phyloP scores from a whole-genome alignment of 306 rosid species.

The Ziziphus jujuba region DNA sequence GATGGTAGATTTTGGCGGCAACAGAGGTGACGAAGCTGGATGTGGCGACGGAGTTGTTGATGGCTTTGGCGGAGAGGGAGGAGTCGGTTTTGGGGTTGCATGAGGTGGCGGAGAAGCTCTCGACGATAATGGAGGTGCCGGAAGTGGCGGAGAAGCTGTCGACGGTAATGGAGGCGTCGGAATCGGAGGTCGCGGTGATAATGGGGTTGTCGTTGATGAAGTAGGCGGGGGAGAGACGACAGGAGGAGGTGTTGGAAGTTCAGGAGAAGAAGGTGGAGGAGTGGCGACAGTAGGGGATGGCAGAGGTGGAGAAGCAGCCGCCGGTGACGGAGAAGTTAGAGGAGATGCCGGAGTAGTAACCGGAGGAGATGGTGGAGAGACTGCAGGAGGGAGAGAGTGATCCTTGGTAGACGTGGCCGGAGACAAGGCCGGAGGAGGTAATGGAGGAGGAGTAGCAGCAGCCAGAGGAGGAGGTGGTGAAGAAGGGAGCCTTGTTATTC shows the following conservation, averaged over 20 bases:
- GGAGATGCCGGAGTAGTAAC: neutral
- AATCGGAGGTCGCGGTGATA: constrained; percentile 9
- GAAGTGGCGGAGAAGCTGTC: constrained; percentile 14
- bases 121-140: constrained; percentile 2
- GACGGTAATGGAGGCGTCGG: too few species aligned
- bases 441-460: neutral
- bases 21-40: constrained; percentile 2
- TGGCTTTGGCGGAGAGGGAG: neutral
- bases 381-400: constrained; percentile 7
- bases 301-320: neutral
- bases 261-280: constrained; percentile 10
- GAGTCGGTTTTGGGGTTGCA: neutral
- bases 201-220: neutral
- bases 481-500: neutral
- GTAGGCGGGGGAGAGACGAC: constrained; percentile 5
- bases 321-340: neutral
- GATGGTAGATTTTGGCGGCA: neutral
- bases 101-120: constrained; percentile 13
- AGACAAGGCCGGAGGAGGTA: constrained; percentile 8
- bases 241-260: neutral
- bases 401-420: constrained; percentile 17
- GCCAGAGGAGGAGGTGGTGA: constrained; percentile 8
- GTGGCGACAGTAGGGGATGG: constrained; percentile 4
- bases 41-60: neutral
- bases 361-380: neutral